These are phyloP conservation scores for Erythrophleum fordii DNA, from an alignment of 306 rosid genomes.

Conservation along the genomic window DNA sequence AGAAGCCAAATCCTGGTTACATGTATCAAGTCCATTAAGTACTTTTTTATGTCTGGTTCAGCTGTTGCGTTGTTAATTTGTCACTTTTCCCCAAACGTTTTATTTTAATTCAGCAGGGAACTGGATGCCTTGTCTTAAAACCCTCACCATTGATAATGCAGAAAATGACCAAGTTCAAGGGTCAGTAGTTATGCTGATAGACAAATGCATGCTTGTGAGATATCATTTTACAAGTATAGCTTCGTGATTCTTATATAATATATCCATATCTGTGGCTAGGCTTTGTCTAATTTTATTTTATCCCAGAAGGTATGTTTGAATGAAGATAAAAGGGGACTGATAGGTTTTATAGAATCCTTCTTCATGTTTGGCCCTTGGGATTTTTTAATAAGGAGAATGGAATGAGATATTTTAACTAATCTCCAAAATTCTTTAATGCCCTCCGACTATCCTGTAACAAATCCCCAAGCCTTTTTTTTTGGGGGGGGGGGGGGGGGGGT, in stretches of 20 bases:
- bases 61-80: not conserved
- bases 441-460: not conserved
- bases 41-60: not conserved
- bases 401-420: not conserved
- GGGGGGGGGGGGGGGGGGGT: no score
- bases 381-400: not conserved
- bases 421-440: no score
- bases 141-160: not conserved
- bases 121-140: not conserved
- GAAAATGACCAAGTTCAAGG: constrained; percentile 25
- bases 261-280: no score
- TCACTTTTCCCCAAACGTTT: not conserved
- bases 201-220: not conserved
- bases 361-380: no score
- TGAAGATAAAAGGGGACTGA: no score
- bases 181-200: constrained; percentile 18
- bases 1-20: not conserved
- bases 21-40: not conserved
- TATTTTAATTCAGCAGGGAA: not conserved
- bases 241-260: constrained; percentile 13
- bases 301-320: no score
- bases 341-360: no score
- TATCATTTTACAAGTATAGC: constrained; percentile 11
- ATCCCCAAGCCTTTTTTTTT: not conserved
- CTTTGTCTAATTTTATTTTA: no score